phyloP scores from a whole-genome alignment of 2,329 filamentous ascomycete genomes.

The Lachnellula occidentalis region DNA sequence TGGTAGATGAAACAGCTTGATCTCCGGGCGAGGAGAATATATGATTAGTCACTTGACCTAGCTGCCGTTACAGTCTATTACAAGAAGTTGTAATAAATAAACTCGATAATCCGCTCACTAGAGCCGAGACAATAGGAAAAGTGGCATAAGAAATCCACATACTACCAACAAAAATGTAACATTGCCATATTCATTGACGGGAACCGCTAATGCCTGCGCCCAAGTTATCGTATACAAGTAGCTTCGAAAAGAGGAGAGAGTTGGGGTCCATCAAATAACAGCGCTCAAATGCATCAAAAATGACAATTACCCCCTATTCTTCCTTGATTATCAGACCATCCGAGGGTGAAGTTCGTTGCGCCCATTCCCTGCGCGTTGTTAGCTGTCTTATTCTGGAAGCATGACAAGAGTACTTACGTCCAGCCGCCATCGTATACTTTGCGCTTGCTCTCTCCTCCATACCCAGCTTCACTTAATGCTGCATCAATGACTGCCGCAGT shows the following conservation, averaged over 20 bases:
- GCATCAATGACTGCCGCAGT: slow-evolving; percentile 89
- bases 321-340: slow-evolving; percentile 58
- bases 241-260: neutral
- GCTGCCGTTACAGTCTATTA: too few relatives aligned
- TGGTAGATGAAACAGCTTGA: too few relatives aligned
- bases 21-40: too few relatives aligned
- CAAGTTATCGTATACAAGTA: neutral
- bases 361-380: slow-evolving; percentile 52
- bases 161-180: slow-evolving; percentile 15
- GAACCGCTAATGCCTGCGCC: neutral
- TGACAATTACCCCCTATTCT: slow-evolving; percentile 8
- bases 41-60: too few relatives aligned
- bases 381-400: slow-evolving; percentile 1
- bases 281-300: neutral
- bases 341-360: slow-evolving; percentile 55
- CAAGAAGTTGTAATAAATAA: too few relatives aligned
- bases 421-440: slow-evolving; percentile 94
- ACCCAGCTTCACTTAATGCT: slow-evolving; percentile 73
- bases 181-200: neutral
- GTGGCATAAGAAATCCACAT: neutral
- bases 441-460: slow-evolving; percentile 59
- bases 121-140: too few relatives aligned
- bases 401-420: slow-evolving; percentile 62
- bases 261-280: neutral
- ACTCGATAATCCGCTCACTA: too few relatives aligned